Conservation (phyloP, 1,139 yeast genomes). For the Debaryomyces subglobosus region DNA sequence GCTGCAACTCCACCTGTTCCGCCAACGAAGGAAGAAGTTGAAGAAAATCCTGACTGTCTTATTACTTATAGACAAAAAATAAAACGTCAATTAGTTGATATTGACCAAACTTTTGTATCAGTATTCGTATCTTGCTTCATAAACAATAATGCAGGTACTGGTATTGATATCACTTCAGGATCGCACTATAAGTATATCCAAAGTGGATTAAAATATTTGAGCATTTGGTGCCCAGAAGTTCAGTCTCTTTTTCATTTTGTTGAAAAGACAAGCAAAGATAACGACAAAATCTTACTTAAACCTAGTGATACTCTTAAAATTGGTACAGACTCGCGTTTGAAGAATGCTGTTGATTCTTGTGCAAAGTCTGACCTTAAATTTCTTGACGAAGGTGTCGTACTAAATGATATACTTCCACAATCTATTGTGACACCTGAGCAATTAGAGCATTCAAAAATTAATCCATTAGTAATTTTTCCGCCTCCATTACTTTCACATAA, state of each 20-base stretch:
- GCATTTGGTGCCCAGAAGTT: conserved; percentile 40
- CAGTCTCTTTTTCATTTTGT: conserved; percentile 22
- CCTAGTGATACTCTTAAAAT: conserved; percentile 3
- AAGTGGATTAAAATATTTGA: conserved; percentile 32
- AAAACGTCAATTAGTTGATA: conserved; percentile 25
- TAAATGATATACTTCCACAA: conserved; percentile 17
- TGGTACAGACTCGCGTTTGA: conserved; percentile 10
- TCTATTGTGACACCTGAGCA: conserved; percentile 12
- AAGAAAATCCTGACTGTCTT: conserved; percentile 23
- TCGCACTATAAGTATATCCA: conserved; percentile 36
- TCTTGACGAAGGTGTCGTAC: conserved; percentile 8
- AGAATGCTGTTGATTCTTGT: conserved; percentile 9
- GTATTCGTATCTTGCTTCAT: conserved; percentile 36
- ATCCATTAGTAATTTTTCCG: conserved; percentile 38
- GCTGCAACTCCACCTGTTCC: conserved; percentile 40
- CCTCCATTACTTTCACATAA: conserved; percentile 30
- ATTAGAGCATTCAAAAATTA: conserved; percentile 17
- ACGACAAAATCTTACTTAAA: not conserved
- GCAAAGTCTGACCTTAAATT: conserved; percentile 2
- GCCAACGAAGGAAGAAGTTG: conserved; percentile 31
- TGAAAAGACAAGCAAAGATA: conserved; percentile 8
- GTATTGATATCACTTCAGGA: conserved; percentile 24
- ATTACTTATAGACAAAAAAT: conserved; percentile 22
- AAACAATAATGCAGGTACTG: conserved; percentile 33
- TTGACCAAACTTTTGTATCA: conserved; percentile 35